These are phyloP conservation scores for Lathyrus tuberosus DNA, from an alignment of 306 rosid genomes.

Conservation along the genomic window DNA sequence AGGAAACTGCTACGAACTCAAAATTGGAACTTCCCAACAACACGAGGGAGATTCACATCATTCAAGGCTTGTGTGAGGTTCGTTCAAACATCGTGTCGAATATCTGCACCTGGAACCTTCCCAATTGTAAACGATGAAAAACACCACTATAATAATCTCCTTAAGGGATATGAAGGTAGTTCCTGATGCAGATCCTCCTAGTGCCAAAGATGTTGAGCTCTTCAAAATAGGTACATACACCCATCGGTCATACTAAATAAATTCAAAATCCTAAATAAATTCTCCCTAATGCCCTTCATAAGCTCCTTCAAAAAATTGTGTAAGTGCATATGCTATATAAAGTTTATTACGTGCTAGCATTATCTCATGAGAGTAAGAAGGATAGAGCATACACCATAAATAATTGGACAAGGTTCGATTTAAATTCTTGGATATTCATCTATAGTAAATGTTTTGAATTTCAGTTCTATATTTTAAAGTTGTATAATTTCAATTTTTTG, in stretches of 20 bases:
- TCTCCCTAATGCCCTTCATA: too few species aligned
- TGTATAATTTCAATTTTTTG: conserved; percentile 31
- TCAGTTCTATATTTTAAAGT: too few species aligned
- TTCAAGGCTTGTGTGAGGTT: conserved; percentile 49
- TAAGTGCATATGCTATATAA: too few species aligned
- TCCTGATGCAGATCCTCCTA: conserved; percentile 91
- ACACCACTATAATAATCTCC: conserved; percentile 39
- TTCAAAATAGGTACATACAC: not conserved
- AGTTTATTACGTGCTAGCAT: too few species aligned
- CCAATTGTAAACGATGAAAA: conserved; percentile 42
- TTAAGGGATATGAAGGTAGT: conserved; percentile 63
- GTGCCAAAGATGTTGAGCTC: conserved; percentile 56
- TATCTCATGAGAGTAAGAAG: too few species aligned
- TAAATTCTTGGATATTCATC: not conserved
- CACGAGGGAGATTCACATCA: conserved; percentile 38
- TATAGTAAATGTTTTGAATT: conserved; percentile 1
- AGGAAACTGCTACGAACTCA: conserved; percentile 32
- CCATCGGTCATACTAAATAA: not conserved
- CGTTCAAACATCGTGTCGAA: conserved; percentile 56
- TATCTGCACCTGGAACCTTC: conserved; percentile 55
- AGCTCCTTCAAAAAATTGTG: too few species aligned
- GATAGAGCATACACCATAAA: too few species aligned
- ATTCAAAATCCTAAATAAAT: too few species aligned
- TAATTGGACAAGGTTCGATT: not conserved
- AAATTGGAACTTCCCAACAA: conserved; percentile 51